These are phyloP conservation scores for Heliamphora exappendiculata DNA, from an alignment of 148 eudicot genomes.

Conservation along the genomic window DNA sequence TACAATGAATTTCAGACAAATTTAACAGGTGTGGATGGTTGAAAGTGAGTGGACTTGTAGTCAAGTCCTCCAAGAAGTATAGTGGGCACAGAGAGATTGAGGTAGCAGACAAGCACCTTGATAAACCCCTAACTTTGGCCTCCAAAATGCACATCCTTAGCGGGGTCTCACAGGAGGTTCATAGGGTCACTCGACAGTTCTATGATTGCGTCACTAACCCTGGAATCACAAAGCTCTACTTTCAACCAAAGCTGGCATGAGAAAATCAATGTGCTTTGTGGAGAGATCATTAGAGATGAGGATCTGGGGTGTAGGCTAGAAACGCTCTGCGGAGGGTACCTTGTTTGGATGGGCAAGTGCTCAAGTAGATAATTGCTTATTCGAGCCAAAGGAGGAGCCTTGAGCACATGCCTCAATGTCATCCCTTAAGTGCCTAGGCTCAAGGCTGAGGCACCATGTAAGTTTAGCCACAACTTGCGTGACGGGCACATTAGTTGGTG, in stretches of 20 bases:
- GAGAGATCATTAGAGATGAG: neutral
- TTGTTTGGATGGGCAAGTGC: neutral
- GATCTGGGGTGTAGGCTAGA: neutral
- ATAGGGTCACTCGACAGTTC: neutral
- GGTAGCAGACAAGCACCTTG: neutral
- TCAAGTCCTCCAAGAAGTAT: neutral
- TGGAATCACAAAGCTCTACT: neutral
- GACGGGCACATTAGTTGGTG: neutral
- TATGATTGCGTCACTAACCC: neutral
- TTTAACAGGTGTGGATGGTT: neutral
- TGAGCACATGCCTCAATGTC: neutral
- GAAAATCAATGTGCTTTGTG: neutral
- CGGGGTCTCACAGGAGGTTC: neutral
- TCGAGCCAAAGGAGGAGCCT: neutral
- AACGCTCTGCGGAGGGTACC: neutral
- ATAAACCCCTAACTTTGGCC: neutral
- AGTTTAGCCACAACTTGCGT: neutral
- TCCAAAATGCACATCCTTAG: neutral
- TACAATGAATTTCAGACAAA: neutral
- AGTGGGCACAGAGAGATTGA: neutral
- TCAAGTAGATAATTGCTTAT: neutral
- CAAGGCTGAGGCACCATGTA: neutral
- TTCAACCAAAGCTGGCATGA: neutral
- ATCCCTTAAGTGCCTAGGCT: neutral
- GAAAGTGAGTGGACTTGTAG: neutral